Conservation (phyloP, 75 land plant genomes). For the Sequoiadendron giganteum region DNA sequence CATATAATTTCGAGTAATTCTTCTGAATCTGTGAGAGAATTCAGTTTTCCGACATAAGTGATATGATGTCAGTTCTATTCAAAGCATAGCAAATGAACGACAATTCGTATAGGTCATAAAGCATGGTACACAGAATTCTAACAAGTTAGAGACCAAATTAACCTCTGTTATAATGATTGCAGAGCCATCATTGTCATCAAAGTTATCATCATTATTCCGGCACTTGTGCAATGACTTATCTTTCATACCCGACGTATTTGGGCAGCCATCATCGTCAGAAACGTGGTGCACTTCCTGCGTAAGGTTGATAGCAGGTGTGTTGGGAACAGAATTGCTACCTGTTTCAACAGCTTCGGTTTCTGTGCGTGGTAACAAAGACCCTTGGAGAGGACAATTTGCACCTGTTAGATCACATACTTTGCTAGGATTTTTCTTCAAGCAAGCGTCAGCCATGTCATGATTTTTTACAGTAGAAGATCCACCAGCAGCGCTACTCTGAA, state of each 20-base stretch:
- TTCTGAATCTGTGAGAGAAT: not conserved
- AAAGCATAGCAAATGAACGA: not conserved
- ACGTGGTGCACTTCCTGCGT: not conserved
- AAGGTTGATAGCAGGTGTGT: not conserved
- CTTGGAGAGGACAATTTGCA: not conserved
- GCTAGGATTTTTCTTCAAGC: not conserved
- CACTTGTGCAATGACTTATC: not conserved
- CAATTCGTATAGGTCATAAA: not conserved
- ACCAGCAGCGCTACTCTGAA: not conserved
- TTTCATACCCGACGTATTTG: not conserved
- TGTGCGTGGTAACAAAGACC: not conserved
- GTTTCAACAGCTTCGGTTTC: conserved; percentile 1
- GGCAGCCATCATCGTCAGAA: not conserved
- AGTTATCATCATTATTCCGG: not conserved
- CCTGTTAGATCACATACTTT: not conserved
- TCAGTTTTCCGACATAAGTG: not conserved
- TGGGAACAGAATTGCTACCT: conserved; percentile 3
- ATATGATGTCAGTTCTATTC: not conserved
- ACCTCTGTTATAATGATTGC: conserved; percentile 6
- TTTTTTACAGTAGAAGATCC: not conserved
- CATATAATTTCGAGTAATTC: not conserved
- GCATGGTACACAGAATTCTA: not conserved
- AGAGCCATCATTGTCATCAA: not conserved
- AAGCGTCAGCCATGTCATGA: not conserved
- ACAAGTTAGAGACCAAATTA: not conserved